A percentile compares a stretch with the other conserved stretches of the same genome.
These are phyloP conservation scores for Pezicula radicicola DNA, from an alignment of 2,329 filamentous ascomycete species.

Conservation along the genomic window DNA sequence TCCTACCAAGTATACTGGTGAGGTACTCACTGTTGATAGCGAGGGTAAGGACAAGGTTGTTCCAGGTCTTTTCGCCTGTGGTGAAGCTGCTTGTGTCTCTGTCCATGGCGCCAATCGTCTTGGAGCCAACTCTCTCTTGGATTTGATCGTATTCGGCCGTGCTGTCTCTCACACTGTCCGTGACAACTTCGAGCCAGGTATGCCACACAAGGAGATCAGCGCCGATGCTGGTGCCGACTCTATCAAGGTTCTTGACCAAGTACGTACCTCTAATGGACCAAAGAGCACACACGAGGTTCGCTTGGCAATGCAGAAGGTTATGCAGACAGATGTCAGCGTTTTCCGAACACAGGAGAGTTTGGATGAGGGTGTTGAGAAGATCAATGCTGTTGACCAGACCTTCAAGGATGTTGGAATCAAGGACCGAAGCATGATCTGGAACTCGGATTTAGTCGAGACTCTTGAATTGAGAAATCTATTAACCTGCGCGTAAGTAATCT, in stretches of 20 bases:
- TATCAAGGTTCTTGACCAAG: conserved; percentile 80
- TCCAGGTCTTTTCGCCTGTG: conserved; percentile 91
- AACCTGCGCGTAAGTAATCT: conserved; percentile 78
- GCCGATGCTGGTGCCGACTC: conserved; percentile 87
- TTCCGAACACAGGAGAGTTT: conserved; percentile 94
- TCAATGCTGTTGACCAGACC: conserved; percentile 76
- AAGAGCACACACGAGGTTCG: conserved; percentile 88
- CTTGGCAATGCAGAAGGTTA: conserved; percentile 92
- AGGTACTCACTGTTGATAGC: conserved; percentile 87
- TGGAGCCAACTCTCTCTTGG: conserved; percentile 95
- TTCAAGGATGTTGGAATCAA: conserved; percentile 89
- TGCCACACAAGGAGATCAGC: conserved; percentile 73
- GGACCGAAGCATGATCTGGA: conserved; percentile 99
- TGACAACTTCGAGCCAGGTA: conserved; percentile 84
- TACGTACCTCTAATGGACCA: conserved; percentile 79
- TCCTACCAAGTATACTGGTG: conserved; percentile 93
- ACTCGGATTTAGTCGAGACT: conserved; percentile 94
- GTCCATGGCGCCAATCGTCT: conserved; percentile 98
- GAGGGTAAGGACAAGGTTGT: conserved; percentile 89
- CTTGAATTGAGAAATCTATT: conserved; percentile 92
- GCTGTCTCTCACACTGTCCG: conserved; percentile 96
- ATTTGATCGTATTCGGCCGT: conserved; percentile 96
- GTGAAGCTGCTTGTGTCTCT: conserved; percentile 95
- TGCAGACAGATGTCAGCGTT: conserved; percentile 96
- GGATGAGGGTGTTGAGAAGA: conserved; percentile 88